Evolutionary conservation across 192 early-diverging fungal species (phyloP), one percentile per base, ranked within the genome.

Genomic region (Diversispora epigaea): DNA sequence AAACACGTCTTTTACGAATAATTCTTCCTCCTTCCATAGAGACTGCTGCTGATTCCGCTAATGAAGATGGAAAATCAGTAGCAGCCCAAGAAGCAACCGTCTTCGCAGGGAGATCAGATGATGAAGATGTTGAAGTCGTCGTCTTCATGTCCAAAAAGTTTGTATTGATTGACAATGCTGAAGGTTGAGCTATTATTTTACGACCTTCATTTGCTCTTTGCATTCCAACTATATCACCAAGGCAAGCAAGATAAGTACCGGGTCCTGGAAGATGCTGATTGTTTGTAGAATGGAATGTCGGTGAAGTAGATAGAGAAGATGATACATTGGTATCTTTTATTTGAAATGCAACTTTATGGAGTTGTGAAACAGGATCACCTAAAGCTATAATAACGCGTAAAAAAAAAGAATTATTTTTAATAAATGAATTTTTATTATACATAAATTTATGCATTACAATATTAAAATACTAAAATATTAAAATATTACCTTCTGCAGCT

Each of bases 291-390:
- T 76, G 70, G 32, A 79, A 68, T 3, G 79, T 72, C 0, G 74
- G 46, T 9, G 76, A 75, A 2, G 79, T 65, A 12, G 79, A 54
- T 50, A 73, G 63, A 32, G 57, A 21, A 49, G 47, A 32, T 0
- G 25, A 32, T 15, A 77, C 43, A 50, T 57, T 77, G 12, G 71
- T 71, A 14, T 87, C 86, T 4, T 84, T 86, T 64, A 94, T 86
- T 79, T 95, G 91, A 78, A 96, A 89, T 0, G 94, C 94, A 15
- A 96, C 88, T 85, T 96, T 96, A 84, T 96, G 94, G 63, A 96
- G 79, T 78, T 94, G 94, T 17, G 92, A 93, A 2, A 96, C 89
- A 2, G 94, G 93, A 76, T 96, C 95, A 45, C 93, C 93, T 5
- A 90, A 67, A 3, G 89, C 76, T 60, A 85, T 84, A 32, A 86